Evolutionary conservation across 2,329 filamentous ascomycete species (phyloP).

Genomic region (Cercospora beticola): DNA sequence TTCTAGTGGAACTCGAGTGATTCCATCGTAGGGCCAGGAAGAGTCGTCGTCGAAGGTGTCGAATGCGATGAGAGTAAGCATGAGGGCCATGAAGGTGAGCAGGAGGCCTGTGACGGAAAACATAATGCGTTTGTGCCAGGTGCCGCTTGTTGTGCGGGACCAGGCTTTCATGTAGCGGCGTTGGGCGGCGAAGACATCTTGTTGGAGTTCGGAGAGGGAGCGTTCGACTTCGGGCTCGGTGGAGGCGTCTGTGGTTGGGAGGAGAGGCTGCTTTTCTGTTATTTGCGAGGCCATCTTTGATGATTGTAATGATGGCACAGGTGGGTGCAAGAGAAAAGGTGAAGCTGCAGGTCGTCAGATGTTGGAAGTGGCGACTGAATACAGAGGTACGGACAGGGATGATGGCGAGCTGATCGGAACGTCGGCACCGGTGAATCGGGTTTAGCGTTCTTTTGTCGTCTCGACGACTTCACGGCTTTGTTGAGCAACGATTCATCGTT

Average conservation of each 20-base stretch:
- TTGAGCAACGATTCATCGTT: background rate
- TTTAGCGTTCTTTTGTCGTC: background rate
- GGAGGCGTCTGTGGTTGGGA: slow-evolving; percentile 7
- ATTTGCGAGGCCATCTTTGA: slow-evolving; percentile 17
- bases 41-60: slow-evolving; percentile 33
- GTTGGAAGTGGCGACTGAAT: slow-evolving; percentile 4
- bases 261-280: slow-evolving; percentile 34
- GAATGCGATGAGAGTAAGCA: slow-evolving; percentile 28
- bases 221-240: slow-evolving; percentile 19
- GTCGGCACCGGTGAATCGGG: background rate
- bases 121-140: slow-evolving; percentile 37
- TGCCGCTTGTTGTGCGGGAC: slow-evolving; percentile 34
- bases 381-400: slow-evolving; percentile 1
- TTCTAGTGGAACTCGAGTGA: slow-evolving; percentile 69
- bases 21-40: slow-evolving; percentile 22
- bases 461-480: background rate
- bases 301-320: background rate
- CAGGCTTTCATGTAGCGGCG: slow-evolving; percentile 37
- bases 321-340: background rate
- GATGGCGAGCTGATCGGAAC: background rate
- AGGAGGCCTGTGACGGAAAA: slow-evolving; percentile 32
- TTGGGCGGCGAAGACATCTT: slow-evolving; percentile 35
- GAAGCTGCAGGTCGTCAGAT: background rate
- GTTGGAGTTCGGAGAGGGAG: slow-evolving; percentile 33
- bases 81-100: slow-evolving; percentile 30